phyloP scores from a whole-genome alignment of 225 moss, liverwort and hornwort genomes.

The Asterella californica region DNA sequence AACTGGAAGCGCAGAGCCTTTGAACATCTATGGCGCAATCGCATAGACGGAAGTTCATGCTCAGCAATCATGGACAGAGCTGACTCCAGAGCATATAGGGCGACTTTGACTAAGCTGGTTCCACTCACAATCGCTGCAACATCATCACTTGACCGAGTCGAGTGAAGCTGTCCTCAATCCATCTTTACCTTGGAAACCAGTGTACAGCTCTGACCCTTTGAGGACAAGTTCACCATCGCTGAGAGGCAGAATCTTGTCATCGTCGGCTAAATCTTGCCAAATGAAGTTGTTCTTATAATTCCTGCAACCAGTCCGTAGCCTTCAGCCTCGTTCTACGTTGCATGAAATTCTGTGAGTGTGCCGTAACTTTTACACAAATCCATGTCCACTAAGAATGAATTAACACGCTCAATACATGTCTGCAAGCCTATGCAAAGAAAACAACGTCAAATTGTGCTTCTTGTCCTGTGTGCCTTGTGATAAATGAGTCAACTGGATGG shows the following conservation, averaged over 20 bases:
- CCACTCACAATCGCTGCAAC: constrained; percentile 13
- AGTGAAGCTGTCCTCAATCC: not conserved
- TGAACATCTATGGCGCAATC: not conserved
- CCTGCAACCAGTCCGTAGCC: constrained; percentile 30
- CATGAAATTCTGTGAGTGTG: not conserved
- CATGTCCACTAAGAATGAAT: not conserved
- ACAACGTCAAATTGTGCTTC: too few species aligned
- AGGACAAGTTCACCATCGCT: constrained; percentile 64
- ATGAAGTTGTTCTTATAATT: constrained; percentile 70
- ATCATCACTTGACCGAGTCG: constrained; percentile 8
- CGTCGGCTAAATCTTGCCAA: constrained; percentile 80
- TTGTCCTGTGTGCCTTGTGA: too few species aligned
- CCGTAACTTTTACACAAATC: not conserved
- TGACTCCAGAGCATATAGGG: not conserved
- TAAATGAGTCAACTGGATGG: not conserved
- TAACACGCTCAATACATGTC: too few species aligned
- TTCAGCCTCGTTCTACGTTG: not conserved
- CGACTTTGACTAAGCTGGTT: not conserved
- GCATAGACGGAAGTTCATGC: not conserved
- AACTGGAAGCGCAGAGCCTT: not conserved
- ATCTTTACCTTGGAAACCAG: constrained; percentile 45
- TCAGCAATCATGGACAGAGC: not conserved
- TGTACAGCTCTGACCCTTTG: constrained; percentile 69
- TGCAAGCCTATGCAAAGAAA: too few species aligned
- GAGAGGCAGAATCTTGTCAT: constrained; percentile 72